phyloP scores from a whole-genome alignment of 2,329 filamentous ascomycete species.

The Phialophora expanda region DNA sequence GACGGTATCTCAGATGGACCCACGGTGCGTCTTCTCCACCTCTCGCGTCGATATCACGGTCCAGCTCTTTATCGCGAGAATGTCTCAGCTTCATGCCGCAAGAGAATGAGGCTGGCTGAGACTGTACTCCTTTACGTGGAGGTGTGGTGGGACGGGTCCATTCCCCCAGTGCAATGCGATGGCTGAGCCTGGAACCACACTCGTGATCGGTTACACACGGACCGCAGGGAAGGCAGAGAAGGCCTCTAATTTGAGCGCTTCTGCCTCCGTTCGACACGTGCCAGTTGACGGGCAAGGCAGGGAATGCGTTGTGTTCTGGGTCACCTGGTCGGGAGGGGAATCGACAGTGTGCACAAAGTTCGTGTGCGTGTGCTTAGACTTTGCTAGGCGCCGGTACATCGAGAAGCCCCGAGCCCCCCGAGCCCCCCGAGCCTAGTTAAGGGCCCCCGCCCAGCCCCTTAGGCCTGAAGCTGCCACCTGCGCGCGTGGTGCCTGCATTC shows the following conservation, averaged over 20 bases:
- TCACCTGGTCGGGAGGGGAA: not conserved
- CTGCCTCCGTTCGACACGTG: not conserved
- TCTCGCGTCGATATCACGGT: not conserved
- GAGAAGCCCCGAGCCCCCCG: not conserved
- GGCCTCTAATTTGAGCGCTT: not conserved
- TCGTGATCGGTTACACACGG: conserved; percentile 19
- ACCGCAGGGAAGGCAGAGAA: not conserved
- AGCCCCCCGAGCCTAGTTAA: not conserved
- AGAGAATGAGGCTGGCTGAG: conserved; percentile 8
- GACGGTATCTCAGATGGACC: not conserved
- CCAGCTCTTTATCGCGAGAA: not conserved
- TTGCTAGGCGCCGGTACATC: conserved; percentile 3
- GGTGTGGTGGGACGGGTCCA: conserved; percentile 1
- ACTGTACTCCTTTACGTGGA: not conserved
- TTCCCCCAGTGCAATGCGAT: not conserved
- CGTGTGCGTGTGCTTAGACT: conserved; percentile 17
- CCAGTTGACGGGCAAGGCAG: not conserved
- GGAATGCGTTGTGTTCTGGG: not conserved
- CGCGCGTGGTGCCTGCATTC: not conserved
- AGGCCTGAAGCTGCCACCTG: not conserved
- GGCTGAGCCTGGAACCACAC: conserved; percentile 9
- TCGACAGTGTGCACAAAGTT: not conserved
- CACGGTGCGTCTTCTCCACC: not conserved
- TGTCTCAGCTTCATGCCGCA: conserved; percentile 1
- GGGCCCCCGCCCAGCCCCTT: not conserved